Evolutionary conservation across 257 asterid genomes (phyloP).

Genomic region (Knoxia roxburghii): DNA sequence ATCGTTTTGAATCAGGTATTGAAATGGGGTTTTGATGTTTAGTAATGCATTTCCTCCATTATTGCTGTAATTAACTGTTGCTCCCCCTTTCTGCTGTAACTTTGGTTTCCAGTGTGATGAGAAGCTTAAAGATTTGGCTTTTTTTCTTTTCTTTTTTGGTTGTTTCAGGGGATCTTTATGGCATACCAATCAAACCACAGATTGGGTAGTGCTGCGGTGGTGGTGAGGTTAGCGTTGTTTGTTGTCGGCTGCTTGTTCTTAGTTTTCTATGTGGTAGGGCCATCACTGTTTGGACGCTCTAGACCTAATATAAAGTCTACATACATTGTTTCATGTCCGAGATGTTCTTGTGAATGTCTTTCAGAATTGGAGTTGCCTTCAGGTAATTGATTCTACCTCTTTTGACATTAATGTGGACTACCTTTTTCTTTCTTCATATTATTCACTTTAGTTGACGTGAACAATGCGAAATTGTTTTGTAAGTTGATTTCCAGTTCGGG

Average conservation of each 20-base stretch:
- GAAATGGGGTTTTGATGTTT: slow-evolving; percentile 6
- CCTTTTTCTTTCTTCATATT: background rate
- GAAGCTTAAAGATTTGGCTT: background rate
- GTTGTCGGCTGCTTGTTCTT: slow-evolving; percentile 19
- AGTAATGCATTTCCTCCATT: background rate
- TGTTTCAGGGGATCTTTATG: slow-evolving; percentile 22
- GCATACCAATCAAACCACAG: slow-evolving; percentile 31
- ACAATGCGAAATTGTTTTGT: background rate
- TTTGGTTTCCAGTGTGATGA: background rate
- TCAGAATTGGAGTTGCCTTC: slow-evolving; percentile 21
- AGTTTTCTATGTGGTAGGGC: slow-evolving; percentile 13
- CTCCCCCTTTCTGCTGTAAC: background rate
- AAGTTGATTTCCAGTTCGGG: background rate
- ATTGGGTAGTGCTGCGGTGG: slow-evolving; percentile 18
- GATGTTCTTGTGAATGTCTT: slow-evolving; percentile 34
- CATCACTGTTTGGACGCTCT: slow-evolving; percentile 12
- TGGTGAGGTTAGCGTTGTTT: slow-evolving; percentile 18
- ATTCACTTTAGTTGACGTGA: background rate
- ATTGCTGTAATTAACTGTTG: background rate
- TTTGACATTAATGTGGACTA: too few relatives aligned
- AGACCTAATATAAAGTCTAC: slow-evolving; percentile 2
- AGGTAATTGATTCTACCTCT: slow-evolving; percentile 18
- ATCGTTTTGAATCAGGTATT: slow-evolving; percentile 24
- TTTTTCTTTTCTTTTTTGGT: background rate
- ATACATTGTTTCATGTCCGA: slow-evolving; percentile 24